These are phyloP conservation scores for Liquidambar formosana DNA, from an alignment of 164 flowering plant genomes.

Conservation along the genomic window DNA sequence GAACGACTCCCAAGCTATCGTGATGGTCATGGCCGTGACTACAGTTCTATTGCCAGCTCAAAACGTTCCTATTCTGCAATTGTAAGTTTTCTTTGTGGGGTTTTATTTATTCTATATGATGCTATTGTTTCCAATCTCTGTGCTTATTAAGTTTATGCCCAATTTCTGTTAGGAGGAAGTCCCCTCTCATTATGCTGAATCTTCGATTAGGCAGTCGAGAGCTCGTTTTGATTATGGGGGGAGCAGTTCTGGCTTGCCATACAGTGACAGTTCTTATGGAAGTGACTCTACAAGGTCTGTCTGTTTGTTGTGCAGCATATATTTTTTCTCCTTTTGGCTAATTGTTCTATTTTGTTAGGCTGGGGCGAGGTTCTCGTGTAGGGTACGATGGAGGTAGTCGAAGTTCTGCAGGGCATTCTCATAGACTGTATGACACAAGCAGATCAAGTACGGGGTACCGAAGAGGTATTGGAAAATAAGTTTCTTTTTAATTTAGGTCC, in stretches of 20 bases:
- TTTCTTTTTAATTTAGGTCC: neutral
- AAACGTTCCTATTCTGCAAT: slow-evolving; percentile 23
- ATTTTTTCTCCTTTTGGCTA: neutral
- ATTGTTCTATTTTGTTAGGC: slow-evolving; percentile 12
- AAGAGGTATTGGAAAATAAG: slow-evolving; percentile 22
- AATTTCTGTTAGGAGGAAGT: slow-evolving; percentile 25
- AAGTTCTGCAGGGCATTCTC: slow-evolving; percentile 22
- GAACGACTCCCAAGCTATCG: slow-evolving; percentile 25
- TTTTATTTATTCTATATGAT: neutral
- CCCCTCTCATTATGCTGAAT: slow-evolving; percentile 23
- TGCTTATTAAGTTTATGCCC: slow-evolving; percentile 7
- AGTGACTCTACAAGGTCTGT: slow-evolving; percentile 25
- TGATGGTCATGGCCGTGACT: slow-evolving; percentile 23
- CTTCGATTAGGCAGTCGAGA: slow-evolving; percentile 20
- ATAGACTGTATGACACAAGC: slow-evolving; percentile 18
- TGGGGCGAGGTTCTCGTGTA: slow-evolving; percentile 19
- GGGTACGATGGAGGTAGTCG: slow-evolving; percentile 20
- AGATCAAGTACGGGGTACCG: slow-evolving; percentile 25
- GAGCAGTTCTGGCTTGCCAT: slow-evolving; percentile 11
- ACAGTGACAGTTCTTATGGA: slow-evolving; percentile 19
- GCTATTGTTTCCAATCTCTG: neutral
- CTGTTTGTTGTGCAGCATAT: neutral
- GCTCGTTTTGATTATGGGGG: slow-evolving; percentile 23
- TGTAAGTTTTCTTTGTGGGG: slow-evolving; percentile 6
- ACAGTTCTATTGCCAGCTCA: slow-evolving; percentile 25